Base-by-base conservation (phyloP, 2,329 filamentous ascomycete genomes). In the Metarhizium album region DNA sequence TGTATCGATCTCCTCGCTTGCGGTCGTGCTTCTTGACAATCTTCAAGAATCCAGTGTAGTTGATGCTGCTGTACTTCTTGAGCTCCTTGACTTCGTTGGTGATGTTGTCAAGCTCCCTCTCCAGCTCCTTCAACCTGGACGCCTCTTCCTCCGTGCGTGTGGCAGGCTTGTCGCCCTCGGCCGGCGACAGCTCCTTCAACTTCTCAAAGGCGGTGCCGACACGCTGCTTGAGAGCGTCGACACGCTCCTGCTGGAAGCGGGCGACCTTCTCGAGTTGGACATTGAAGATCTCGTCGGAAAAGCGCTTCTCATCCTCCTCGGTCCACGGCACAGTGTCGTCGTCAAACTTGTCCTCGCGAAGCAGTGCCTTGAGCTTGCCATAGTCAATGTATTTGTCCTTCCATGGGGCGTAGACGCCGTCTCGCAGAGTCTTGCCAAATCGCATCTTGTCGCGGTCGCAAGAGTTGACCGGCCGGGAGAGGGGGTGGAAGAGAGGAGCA, bases 21-120 rank as follows among this genome's bases (percentile, higher is more conserved):
- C 93, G 87, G 70, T 98, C 93, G 70, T 98, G 93, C 73, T 98
- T 98, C 82, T 98, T 98, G 51, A 90, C 90, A 46, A 95, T 95
- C 76, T 98, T 98, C 64, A 96, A 79, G 70, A 97, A 95, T 46
- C 90, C 93, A 5, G 93, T 95, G 69, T 96, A 98, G 72, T 98
- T 98, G 72, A 96, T 84, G 57, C 85, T 87, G 68, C 89, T 93
- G 71, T 93, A 98, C 67, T 88, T 93, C 70, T 95, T 93, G 59
- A 98, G 78, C 73, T 95, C 87, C 66, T 86, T 91, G 62, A 94
- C 84, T 69, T 96, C 89, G 65, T 88, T 87, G 33, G 87, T 93
- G 68, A 97, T 93, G 49, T 72, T 70, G 67, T 97, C 91, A 51
- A 97, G 79, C 71, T 96, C 89, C 46, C 74, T 68, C 62, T 93